Evolutionary conservation across 2,329 filamentous ascomycete species (phyloP), one percentile per base, ranked within the genome.

Genomic region (Dactylellina haptotyla): DNA sequence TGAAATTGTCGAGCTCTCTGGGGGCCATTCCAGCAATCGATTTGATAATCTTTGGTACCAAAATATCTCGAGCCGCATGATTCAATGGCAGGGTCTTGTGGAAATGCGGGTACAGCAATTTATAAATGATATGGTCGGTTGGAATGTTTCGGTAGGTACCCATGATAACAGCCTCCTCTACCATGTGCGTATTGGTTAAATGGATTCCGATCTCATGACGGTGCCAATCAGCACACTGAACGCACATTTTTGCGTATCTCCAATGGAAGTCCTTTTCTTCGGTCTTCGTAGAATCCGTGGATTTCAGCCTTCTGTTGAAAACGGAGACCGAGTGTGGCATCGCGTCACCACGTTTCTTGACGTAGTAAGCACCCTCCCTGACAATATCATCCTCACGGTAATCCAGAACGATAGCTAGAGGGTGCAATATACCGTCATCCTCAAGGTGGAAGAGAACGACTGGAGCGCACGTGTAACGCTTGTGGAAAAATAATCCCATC

Each of bases 191-290:
- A 10, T 83, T 77, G 2, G n/a, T n/a, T n/a, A 85, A 80, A 67
- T 86, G 84, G 1, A 84, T 80, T 2, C 78, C 79, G 14, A 84
- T 72, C 76, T 85, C 83, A 69, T 86, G 84, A 3, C 82, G 80
- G 57, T 81, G 77, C 84, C 84, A 86, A 77, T 85, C 84, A 0
- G 82, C 80, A 1, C 81, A 80, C 66, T 85, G 84, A 1, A 81
- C 81, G 50, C 82, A 84, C 0, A 81, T 84, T 77, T 85, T 86
- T 18, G 84, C 84, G 76, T 85, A 85, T 46, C 84, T 79, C 84
- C 84, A 85, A 0, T 83, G 80, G 83, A 83, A 85, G 78, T 85
- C 84, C 0, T 78, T 80, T 23, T 71, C 46, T 72, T 84, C 81
- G 20, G 77, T 75, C 2, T 16, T 32, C 16, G 14, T 51, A 16